Percentiles rank a stretch among this genome's conserved stretches.
These are phyloP conservation scores for Gossypium rotundifolium DNA, from an alignment of 345 rosid genomes.

Conservation along the genomic window DNA sequence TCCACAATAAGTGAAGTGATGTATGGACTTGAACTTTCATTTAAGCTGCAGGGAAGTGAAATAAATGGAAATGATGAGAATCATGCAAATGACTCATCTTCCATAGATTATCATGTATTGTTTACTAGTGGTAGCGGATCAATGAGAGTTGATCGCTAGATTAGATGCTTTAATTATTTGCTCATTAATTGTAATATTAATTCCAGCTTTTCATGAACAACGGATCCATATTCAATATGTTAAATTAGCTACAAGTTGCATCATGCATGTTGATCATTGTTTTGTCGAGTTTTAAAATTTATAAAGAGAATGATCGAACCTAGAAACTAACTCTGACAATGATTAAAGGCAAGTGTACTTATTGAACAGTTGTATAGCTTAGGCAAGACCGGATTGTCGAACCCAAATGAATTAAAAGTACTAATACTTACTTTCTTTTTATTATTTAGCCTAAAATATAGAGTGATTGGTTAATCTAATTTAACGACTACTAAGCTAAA, in stretches of 20 bases:
- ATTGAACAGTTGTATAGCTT: too few species aligned
- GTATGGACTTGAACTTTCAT: constrained; percentile 33
- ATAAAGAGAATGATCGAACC: too few species aligned
- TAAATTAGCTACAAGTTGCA: background rate
- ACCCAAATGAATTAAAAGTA: too few species aligned
- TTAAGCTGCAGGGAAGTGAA: constrained; percentile 19
- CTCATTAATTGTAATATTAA: background rate
- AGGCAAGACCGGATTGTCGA: too few species aligned
- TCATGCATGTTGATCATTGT: too few species aligned
- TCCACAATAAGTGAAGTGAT: constrained; percentile 39
- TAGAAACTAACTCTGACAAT: too few species aligned
- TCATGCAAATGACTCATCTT: background rate
- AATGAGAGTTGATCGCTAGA: background rate
- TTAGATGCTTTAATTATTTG: background rate
- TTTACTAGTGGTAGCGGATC: background rate
- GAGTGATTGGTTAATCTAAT: too few species aligned
- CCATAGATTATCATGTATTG: background rate
- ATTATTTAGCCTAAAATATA: too few species aligned
- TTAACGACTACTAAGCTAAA: too few species aligned
- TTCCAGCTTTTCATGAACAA: background rate
- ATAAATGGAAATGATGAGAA: background rate
- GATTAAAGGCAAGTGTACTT: too few species aligned
- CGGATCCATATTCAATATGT: background rate
- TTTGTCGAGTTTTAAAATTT: too few species aligned
- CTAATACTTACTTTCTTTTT: too few species aligned